phyloP scores from a whole-genome alignment of 2,329 filamentous ascomycete species.

The Trichoderma sp. region DNA sequence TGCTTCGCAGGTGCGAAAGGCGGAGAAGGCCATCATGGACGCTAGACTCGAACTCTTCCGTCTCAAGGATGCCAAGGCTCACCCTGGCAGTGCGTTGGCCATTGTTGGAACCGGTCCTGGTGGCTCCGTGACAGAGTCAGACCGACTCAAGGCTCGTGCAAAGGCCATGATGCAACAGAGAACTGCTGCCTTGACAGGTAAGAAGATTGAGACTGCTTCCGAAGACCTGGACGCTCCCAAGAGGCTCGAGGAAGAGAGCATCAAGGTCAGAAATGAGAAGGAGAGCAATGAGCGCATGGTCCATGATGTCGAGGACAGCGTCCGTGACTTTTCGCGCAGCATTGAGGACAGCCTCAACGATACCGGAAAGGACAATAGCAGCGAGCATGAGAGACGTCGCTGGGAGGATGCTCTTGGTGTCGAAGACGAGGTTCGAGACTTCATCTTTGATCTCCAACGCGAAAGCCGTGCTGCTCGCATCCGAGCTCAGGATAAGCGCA shows the following conservation, averaged over 20 bases:
- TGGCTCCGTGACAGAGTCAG: conserved; percentile 85
- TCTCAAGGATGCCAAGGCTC: conserved; percentile 86
- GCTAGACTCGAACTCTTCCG: conserved; percentile 91
- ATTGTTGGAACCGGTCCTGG: conserved; percentile 94
- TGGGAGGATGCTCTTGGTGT: conserved; percentile 97
- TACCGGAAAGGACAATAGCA: conserved; percentile 70
- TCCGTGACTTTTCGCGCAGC: conserved; percentile 80
- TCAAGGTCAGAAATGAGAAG: conserved; percentile 77
- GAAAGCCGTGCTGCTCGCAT: conserved; percentile 77
- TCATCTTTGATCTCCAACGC: conserved; percentile 94
- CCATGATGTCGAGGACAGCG: conserved; percentile 92
- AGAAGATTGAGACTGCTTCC: conserved; percentile 67
- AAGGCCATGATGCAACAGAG: conserved; percentile 99
- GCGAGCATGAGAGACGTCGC: conserved; percentile 85
- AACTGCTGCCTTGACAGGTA: conserved; percentile 87
- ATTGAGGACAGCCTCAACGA: conserved; percentile 89
- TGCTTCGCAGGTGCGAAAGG: conserved; percentile 86
- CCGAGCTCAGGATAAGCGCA: conserved; percentile 58
- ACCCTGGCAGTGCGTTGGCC: conserved; percentile 75
- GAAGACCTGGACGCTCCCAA: conserved; percentile 80
- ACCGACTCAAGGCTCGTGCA: conserved; percentile 89
- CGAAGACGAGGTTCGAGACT: conserved; percentile 94
- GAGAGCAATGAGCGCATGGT: conserved; percentile 98
- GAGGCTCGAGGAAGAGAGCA: conserved; percentile 84
- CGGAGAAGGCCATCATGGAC: conserved; percentile 91